Evolutionary conservation across 225 moss, liverwort and hornwort species (phyloP), one percentile per base, ranked within the genome.

Genomic region (Takakia lepidozioides): DNA sequence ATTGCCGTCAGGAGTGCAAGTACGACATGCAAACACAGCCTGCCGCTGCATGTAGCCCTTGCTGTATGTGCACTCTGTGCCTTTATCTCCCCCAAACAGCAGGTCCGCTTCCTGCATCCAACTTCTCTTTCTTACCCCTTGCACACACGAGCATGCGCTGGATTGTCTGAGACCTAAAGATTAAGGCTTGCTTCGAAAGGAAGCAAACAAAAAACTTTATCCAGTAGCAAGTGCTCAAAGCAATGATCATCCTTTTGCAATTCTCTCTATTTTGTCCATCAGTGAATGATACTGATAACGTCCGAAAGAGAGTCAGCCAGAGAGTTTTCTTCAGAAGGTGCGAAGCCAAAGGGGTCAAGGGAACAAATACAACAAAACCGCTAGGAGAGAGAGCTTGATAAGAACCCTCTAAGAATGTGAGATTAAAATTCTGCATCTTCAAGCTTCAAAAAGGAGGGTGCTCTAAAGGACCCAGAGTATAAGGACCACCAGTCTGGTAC

Each of bases 21-120:
- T 84, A 20, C 89, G 87, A 49, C 95, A 90, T 11, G 87, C 75
- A 69, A 95, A 95, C 43, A 95, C 81, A 19, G 90, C 95, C 54
- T 95, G 90, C 19, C 90, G 81, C 61, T 66, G 74, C 89, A 84
- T 71, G 51, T 89, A 89, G 1, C 93, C 95, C 58, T 90, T 74
- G 21, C 62, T 73, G 19, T 84, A 95, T 3, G 93, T 90, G 69
- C 93, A 95, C 57, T 84, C 93, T 29, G 88, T 90, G 17, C 93
- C 93, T 68, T 90, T 86, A 40, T 95, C 93, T 43, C 86, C 93
- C 46, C 89, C 89, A 49, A 89, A 58, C 25, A 95, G 80, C 43
- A 95, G 35, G 48, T 87, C 87, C 1, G 77, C 95, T 71, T 95
- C 80, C 87, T 91, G 75, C 49, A 63, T 25, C 14, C 27, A 41